Evolutionary conservation across 2,329 filamentous ascomycete genomes (phyloP), one percentile per base, ranked within the genome.

Genomic region (Ophiocordyceps sinensis): DNA sequence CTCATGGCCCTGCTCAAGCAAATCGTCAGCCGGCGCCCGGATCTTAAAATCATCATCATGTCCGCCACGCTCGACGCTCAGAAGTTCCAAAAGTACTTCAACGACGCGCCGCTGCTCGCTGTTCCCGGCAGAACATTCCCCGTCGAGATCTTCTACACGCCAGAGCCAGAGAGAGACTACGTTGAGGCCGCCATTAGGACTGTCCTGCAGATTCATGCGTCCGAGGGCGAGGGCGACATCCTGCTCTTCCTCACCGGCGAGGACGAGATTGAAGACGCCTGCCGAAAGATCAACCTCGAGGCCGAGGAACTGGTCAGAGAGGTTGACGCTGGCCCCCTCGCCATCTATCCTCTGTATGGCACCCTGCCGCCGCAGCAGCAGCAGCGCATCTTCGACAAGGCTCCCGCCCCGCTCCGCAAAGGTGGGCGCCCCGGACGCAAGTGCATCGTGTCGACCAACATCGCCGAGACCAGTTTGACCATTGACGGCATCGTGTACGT

Each of bases 401-500:
- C 91, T 0, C 91, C 91, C 3, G 67, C 70, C 3, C 72, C 89
- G 30, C 66, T 77, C 45, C 80, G 72, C 50, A 74, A 78, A 41
- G 86, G 84, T 42, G 89, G 89, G 31, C 75, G 80, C 19, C 85
- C 91, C 1, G 91, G 91, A n/a, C 76, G 91, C 46, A 98, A 98
- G 63, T 81, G 80, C 57, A 93, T 98, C 51, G 75, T 98, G 28
- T 85, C 88, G 10, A 98, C 91, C 49, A 98, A 98, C 62, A 98
- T 98, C 61, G 91, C 91, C 36, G 91, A 98, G 67, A 98, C 91
- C 0, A 89, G 82, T 54, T 76, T 98, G 63, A 98, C 91, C 37
- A 98, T 98, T 45, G 91, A 98, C 57, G 91, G 91, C 58, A 98
- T 98, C 48, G 91, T 98, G 30, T 98, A 95, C 56, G 91, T 98